Percentiles rank a stretch among this genome's conserved stretches.
phyloP scores from a whole-genome alignment of 192 early-diverging fungal species.

The Gaertneriomyces semiglobifer region DNA sequence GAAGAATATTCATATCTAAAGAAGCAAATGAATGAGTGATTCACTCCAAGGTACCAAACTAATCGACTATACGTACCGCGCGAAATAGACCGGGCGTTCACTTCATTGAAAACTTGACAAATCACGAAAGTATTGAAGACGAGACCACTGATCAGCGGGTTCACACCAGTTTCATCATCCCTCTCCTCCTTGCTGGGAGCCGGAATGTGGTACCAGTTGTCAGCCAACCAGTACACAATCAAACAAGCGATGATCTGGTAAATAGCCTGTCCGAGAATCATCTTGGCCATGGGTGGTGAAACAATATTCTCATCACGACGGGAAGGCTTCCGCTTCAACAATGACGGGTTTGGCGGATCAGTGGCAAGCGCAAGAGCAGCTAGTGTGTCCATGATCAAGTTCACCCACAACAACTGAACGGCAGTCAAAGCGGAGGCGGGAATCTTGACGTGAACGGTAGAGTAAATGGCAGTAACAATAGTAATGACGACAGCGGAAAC shows the following conservation, averaged over 20 bases:
- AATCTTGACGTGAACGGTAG: slow-evolving; percentile 27
- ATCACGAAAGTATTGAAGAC: slow-evolving; percentile 95
- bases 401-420: slow-evolving; percentile 97
- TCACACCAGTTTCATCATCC: slow-evolving; percentile 24
- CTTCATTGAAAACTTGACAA: slow-evolving; percentile 91
- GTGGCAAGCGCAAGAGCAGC: slow-evolving; percentile 96
- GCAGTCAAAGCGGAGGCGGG: slow-evolving; percentile 80
- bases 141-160: slow-evolving; percentile 50
- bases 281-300: slow-evolving; percentile 84
- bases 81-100: slow-evolving; percentile 85
- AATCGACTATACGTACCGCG: slow-evolving; percentile 41
- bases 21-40: slow-evolving; percentile 25
- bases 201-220: slow-evolving; percentile 2
- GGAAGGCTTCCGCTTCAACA: slow-evolving; percentile 76
- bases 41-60: background rate
- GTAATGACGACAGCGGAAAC: slow-evolving; percentile 55
- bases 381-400: slow-evolving; percentile 99
- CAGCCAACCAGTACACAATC: slow-evolving; percentile 29
- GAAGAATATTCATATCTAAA: slow-evolving; percentile 83
- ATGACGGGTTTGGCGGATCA: slow-evolving; percentile 80
- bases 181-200: background rate
- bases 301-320: slow-evolving; percentile 74
- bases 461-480: slow-evolving; percentile 44
- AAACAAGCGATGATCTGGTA: slow-evolving; percentile 85
- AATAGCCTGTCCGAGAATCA: slow-evolving; percentile 84